Conservation (phyloP, 768 basidiomycete species). For the Auriscalpium microsporum region DNA sequence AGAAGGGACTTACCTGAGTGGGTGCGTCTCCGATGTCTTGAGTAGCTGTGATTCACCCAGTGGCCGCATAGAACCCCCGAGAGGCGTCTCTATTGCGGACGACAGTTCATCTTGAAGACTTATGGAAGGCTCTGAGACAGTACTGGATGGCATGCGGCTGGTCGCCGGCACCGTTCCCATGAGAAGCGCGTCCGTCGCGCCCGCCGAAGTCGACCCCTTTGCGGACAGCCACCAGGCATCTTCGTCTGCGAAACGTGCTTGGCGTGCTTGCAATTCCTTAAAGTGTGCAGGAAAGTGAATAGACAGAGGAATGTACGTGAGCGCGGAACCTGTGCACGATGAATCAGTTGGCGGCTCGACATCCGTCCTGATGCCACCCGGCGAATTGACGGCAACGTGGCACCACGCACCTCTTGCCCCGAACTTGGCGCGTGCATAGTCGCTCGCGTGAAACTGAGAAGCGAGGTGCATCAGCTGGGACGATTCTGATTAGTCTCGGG, state of each 20-base stretch:
- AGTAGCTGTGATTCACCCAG: slow-evolving; percentile 5
- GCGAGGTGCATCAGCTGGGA: slow-evolving; percentile 14
- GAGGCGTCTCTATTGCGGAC: slow-evolving; percentile 18
- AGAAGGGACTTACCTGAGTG: slow-evolving; percentile 7
- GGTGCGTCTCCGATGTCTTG: slow-evolving; percentile 16
- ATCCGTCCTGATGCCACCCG: background rate
- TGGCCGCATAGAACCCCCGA: slow-evolving; percentile 9
- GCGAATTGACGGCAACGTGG: background rate
- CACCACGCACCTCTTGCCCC: slow-evolving; percentile 9
- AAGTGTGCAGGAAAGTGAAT: slow-evolving; percentile 14
- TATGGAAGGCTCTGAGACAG: slow-evolving; percentile 2
- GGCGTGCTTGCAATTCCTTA: slow-evolving; percentile 11
- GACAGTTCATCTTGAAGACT: slow-evolving; percentile 19
- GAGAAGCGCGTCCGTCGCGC: background rate
- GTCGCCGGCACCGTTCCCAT: background rate
- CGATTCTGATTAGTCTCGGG: background rate
- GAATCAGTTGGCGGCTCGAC: no score
- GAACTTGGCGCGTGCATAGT: slow-evolving; percentile 15
- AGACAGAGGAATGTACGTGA: slow-evolving; percentile 14
- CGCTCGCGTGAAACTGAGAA: slow-evolving; percentile 16
- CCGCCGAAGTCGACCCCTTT: background rate
- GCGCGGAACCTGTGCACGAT: slow-evolving; percentile 6
- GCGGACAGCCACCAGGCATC: slow-evolving; percentile 16
- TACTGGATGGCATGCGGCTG: background rate
- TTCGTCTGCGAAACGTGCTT: slow-evolving; percentile 9